These are phyloP conservation scores for Argentina anserina DNA, from an alignment of 306 rosid species.

Conservation along the genomic window DNA sequence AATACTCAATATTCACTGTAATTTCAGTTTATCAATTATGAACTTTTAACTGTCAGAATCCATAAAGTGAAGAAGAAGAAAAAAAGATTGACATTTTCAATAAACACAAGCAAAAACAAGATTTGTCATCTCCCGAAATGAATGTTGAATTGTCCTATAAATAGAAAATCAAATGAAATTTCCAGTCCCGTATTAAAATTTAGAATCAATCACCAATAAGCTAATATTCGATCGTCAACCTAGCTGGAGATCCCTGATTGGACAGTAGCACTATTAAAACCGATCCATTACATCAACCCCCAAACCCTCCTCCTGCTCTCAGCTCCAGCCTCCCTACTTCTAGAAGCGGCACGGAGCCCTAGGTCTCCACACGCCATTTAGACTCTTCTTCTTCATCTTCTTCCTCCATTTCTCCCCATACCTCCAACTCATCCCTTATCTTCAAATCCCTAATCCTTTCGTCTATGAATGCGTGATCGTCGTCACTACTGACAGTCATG, in stretches of 20 bases:
- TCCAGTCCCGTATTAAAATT: not conserved
- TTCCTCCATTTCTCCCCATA: not conserved
- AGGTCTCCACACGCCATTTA: constrained; percentile 74
- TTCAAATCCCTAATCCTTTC: constrained; percentile 1
- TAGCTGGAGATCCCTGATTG: constrained; percentile 9
- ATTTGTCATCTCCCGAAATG: not conserved
- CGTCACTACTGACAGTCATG: constrained; percentile 32
- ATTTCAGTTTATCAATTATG: too few relatives aligned
- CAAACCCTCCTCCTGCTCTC: not conserved
- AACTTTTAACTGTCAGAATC: not conserved
- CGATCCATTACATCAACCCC: not conserved
- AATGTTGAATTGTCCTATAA: not conserved
- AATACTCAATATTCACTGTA: too few relatives aligned
- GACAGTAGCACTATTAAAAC: not conserved
- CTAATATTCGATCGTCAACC: too few relatives aligned
- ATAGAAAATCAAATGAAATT: not conserved
- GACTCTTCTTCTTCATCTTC: too few relatives aligned
- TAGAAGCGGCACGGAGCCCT: constrained; percentile 52
- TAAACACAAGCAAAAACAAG: not conserved
- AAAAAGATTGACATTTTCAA: constrained; percentile 4
- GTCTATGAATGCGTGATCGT: constrained; percentile 42
- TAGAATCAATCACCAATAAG: not conserved
- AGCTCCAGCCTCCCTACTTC: not conserved
- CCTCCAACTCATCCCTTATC: not conserved
- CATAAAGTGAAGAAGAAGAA: not conserved